phyloP scores from a whole-genome alignment of 2,329 filamentous ascomycete species.

The Didymella glomerata region DNA sequence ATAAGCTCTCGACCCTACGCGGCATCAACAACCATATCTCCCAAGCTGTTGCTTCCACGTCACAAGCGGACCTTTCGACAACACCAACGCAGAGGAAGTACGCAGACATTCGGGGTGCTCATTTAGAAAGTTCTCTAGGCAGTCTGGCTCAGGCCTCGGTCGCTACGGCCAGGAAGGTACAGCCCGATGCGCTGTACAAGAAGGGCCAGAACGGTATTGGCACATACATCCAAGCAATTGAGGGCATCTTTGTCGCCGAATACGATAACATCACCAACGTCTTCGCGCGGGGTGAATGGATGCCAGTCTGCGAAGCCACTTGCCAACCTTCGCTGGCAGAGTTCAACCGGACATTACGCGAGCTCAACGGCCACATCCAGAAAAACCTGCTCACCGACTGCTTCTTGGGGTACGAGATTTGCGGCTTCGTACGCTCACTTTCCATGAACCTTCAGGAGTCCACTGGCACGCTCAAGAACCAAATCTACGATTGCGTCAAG shows the following conservation, averaged over 20 bases:
- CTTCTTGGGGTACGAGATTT: slow-evolving; percentile 93
- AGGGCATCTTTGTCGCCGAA: slow-evolving; percentile 86
- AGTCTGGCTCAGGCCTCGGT: slow-evolving; percentile 86
- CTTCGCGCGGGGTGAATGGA: slow-evolving; percentile 87
- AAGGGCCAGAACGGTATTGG: slow-evolving; percentile 90
- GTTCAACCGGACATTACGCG: slow-evolving; percentile 83
- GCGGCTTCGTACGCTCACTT: slow-evolving; percentile 84
- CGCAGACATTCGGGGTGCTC: slow-evolving; percentile 83
- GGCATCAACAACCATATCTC: slow-evolving; percentile 82
- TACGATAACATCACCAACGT: slow-evolving; percentile 90
- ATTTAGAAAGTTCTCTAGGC: slow-evolving; percentile 80
- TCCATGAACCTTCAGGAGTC: slow-evolving; percentile 81
- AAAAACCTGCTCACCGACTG: slow-evolving; percentile 88
- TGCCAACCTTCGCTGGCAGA: slow-evolving; percentile 81
- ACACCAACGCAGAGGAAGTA: slow-evolving; percentile 83
- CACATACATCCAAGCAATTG: slow-evolving; percentile 86
- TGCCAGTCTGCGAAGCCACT: slow-evolving; percentile 77
- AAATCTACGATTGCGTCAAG: slow-evolving; percentile 84
- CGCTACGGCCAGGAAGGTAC: slow-evolving; percentile 78
- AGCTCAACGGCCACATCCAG: slow-evolving; percentile 90
- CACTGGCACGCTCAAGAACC: slow-evolving; percentile 84
- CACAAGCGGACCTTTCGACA: slow-evolving; percentile 61
- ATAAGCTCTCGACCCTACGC: slow-evolving; percentile 77
- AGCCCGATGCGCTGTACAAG: slow-evolving; percentile 81
- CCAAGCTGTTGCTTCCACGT: slow-evolving; percentile 61